A percentile compares a stretch with the other conserved stretches of the same genome.
These are phyloP conservation scores for Calocera cornea DNA, from an alignment of 768 basidiomycete genomes.

Conservation along the genomic window DNA sequence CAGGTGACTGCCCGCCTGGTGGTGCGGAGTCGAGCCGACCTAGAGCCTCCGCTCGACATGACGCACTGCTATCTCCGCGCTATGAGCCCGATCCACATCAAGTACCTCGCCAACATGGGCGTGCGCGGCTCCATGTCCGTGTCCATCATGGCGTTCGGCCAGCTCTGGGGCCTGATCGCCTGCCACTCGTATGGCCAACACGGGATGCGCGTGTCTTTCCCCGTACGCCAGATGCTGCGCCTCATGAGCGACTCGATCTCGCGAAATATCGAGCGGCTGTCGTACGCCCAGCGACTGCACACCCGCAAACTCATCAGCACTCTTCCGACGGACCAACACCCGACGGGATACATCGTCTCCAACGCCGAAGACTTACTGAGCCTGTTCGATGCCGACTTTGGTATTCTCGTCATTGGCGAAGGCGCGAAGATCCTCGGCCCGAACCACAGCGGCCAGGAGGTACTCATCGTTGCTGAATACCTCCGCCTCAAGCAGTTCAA, in stretches of 20 bases:
- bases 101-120: slow-evolving; percentile 71
- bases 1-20: slow-evolving; percentile 63
- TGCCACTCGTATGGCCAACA: slow-evolving; percentile 63
- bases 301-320: slow-evolving; percentile 68
- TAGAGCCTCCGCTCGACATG: slow-evolving; percentile 63
- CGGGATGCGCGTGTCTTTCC: slow-evolving; percentile 79
- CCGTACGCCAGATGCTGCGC: slow-evolving; percentile 68
- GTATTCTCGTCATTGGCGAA: slow-evolving; percentile 40
- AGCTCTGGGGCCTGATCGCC: slow-evolving; percentile 66
- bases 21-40: slow-evolving; percentile 45
- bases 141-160: slow-evolving; percentile 65
- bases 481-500: slow-evolving; percentile 57
- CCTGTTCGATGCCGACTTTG: slow-evolving; percentile 67
- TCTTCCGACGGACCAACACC: slow-evolving; percentile 49
- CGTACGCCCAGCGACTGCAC: slow-evolving; percentile 60
- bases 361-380: slow-evolving; percentile 66
- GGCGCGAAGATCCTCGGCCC: slow-evolving; percentile 58
- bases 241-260: slow-evolving; percentile 69
- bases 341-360: slow-evolving; percentile 65
- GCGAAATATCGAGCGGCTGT: slow-evolving; percentile 62
- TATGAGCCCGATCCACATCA: slow-evolving; percentile 75
- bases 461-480: slow-evolving; percentile 67
- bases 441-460: slow-evolving; percentile 60
- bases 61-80: slow-evolving; percentile 73
- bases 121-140: slow-evolving; percentile 79